Conservation (phyloP, 2,329 filamentous ascomycete genomes). For the Stachybotrys chartarum region DNA sequence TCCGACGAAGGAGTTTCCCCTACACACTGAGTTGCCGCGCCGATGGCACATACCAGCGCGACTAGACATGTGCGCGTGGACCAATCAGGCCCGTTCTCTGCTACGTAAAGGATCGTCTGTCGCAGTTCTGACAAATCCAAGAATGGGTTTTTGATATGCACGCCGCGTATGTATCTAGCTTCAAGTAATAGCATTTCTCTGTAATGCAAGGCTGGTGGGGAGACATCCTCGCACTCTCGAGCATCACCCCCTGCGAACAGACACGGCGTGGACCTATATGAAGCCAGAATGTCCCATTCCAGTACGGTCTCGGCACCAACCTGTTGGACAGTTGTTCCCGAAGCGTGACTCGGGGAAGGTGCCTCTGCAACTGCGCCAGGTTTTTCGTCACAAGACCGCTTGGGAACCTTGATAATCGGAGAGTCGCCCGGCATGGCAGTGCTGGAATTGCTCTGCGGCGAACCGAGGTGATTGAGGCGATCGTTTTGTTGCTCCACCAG, state of each 20-base stretch:
- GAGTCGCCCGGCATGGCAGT: neutral
- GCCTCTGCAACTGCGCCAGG: neutral
- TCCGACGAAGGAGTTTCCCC: neutral
- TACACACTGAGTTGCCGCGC: neutral
- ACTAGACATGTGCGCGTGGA: constrained; percentile 1
- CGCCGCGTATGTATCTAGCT: constrained; percentile 1
- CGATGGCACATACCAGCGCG: constrained; percentile 2
- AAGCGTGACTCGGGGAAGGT: neutral
- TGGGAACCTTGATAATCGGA: neutral
- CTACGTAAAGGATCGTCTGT: neutral
- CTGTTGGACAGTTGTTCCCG: neutral
- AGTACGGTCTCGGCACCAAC: neutral
- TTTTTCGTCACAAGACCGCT: neutral
- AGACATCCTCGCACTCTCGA: neutral
- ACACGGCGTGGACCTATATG: neutral
- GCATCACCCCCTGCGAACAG: neutral
- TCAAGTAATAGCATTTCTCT: neutral
- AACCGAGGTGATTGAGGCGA: neutral
- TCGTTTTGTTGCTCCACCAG: constrained; percentile 1
- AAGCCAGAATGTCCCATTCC: neutral
- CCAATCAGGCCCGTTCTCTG: constrained; percentile 2
- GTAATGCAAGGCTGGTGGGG: neutral
- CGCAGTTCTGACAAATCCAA: constrained; percentile 1
- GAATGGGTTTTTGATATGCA: constrained; percentile 3
- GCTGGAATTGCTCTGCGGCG: neutral